A percentile compares a stretch with the other conserved stretches of the same genome.
Evolutionary conservation across 2,329 filamentous ascomycete genomes (phyloP).

Genomic region (Onygena corvina): DNA sequence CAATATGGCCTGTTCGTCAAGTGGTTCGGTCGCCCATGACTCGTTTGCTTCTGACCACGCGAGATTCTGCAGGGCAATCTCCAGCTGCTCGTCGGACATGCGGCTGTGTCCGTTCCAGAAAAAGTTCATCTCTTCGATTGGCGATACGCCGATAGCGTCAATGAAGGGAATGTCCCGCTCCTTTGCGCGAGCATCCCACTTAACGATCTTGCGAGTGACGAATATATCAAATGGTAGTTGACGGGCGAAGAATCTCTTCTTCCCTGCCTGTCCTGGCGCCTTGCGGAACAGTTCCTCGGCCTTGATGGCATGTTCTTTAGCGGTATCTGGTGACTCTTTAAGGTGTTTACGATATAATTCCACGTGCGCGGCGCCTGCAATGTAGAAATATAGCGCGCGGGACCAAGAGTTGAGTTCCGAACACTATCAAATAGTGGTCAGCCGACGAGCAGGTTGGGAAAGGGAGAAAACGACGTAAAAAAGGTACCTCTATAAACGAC

Average conservation of each 20-base stretch:
- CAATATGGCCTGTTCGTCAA: constrained; percentile 53
- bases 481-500: constrained; percentile 52
- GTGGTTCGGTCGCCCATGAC: constrained; percentile 40
- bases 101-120: constrained; percentile 84
- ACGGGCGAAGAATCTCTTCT: constrained; percentile 78
- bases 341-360: constrained; percentile 57
- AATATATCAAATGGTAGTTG: constrained; percentile 86
- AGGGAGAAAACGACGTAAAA: constrained; percentile 5
- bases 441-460: background rate
- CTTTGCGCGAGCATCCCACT: constrained; percentile 72
- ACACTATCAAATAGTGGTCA: constrained; percentile 37
- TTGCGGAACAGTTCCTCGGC: constrained; percentile 60
- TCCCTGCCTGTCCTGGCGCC: constrained; percentile 62
- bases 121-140: constrained; percentile 81
- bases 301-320: constrained; percentile 46
- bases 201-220: constrained; percentile 67
- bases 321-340: constrained; percentile 30
- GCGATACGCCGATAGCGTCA: constrained; percentile 70
- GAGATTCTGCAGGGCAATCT: constrained; percentile 51
- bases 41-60: constrained; percentile 55
- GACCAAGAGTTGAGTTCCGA: constrained; percentile 83
- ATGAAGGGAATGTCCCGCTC: constrained; percentile 54
- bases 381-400: constrained; percentile 78
- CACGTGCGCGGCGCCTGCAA: constrained; percentile 65
- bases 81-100: constrained; percentile 56